These are phyloP conservation scores for Lagenidium sp. DNA, from an alignment of 352 stramenopile species.

Conservation along the genomic window DNA sequence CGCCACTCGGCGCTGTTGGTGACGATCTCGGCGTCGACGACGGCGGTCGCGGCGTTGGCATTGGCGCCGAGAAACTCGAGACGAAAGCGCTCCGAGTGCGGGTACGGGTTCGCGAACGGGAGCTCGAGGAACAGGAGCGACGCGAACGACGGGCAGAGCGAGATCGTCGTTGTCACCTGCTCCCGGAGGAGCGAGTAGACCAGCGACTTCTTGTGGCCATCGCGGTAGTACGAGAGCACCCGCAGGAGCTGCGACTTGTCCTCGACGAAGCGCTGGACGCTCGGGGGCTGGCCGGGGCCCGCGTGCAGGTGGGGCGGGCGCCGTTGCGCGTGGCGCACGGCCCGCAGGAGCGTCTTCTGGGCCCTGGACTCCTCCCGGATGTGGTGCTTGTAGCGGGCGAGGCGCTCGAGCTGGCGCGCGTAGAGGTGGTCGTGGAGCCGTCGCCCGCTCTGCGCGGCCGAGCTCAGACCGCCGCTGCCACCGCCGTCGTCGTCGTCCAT, in stretches of 20 bases:
- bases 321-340: constrained; percentile 18
- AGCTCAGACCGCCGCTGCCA: constrained; percentile 4
- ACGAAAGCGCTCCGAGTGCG: constrained; percentile 85
- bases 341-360: constrained; percentile 49
- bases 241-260: constrained; percentile 83
- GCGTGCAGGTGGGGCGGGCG: constrained; percentile 4
- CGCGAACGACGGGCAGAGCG: constrained; percentile 74
- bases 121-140: constrained; percentile 86
- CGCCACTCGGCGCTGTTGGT: constrained; percentile 73
- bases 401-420: constrained; percentile 65
- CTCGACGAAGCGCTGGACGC: constrained; percentile 29
- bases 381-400: constrained; percentile 60
- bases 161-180: constrained; percentile 81
- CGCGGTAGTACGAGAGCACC: constrained; percentile 89
- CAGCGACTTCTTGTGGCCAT: constrained; percentile 92
- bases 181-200: constrained; percentile 86
- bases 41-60: constrained; percentile 11
- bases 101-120: constrained; percentile 87
- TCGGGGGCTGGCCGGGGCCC: constrained; percentile 9
- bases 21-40: constrained; percentile 71
- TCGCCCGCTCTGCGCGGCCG: constrained; percentile 9
- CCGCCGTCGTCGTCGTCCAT: constrained; percentile 21
- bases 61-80: constrained; percentile 59
- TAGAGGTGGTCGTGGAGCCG: constrained; percentile 74
- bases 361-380: constrained; percentile 32